Conservation (phyloP, 345 rosid species). For the Euphorbia lathyris region DNA sequence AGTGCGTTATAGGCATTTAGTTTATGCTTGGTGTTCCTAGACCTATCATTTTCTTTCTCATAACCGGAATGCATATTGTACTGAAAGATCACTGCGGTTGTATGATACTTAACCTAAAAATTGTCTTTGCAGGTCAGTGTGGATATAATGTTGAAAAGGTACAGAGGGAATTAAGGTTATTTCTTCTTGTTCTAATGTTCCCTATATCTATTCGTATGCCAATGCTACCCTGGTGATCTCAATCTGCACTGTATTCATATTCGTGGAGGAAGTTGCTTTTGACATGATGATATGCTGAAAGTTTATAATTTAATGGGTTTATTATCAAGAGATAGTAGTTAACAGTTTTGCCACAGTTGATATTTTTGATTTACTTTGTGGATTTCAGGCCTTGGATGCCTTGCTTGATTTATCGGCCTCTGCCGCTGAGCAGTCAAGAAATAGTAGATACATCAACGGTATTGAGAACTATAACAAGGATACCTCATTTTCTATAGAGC, state of each 20-base stretch:
- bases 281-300: not conserved
- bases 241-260: not conserved
- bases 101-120: slow-evolving; percentile 17
- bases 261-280: not conserved
- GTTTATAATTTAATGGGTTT: not conserved
- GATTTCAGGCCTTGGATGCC: slow-evolving; percentile 65
- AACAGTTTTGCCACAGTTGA: not conserved
- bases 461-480: slow-evolving; percentile 27
- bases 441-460: slow-evolving; percentile 22
- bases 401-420: slow-evolving; percentile 68
- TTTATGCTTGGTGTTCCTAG: not conserved
- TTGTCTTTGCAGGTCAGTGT: slow-evolving; percentile 68
- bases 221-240: not conserved
- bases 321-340: not conserved
- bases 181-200: not conserved
- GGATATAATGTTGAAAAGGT: slow-evolving; percentile 77
- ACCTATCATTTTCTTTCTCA: not conserved
- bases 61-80: not conserved
- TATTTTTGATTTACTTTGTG: not conserved
- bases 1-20: not conserved
- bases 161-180: slow-evolving; percentile 13
- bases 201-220: not conserved
- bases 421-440: slow-evolving; percentile 41
- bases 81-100: not conserved
- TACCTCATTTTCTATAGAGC: slow-evolving; percentile 29